phyloP scores from a whole-genome alignment of 2,329 filamentous ascomycete genomes.

The Ophiostoma sp. region DNA sequence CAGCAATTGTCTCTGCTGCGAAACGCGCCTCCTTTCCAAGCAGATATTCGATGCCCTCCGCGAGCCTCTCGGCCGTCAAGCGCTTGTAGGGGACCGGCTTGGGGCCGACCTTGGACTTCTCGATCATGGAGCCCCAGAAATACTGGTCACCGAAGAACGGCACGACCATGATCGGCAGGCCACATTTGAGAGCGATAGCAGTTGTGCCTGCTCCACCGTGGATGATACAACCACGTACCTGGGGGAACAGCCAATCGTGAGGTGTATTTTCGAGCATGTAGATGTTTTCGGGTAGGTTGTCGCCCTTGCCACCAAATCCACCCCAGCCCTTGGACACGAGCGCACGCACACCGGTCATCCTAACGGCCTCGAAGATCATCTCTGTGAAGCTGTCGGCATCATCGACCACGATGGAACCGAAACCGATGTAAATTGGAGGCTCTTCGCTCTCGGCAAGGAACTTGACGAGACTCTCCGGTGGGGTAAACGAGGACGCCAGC shows the following conservation, averaged over 20 bases:
- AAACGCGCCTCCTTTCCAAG: conserved; percentile 54
- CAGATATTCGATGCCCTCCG: conserved; percentile 65
- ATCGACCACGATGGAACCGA: conserved; percentile 70
- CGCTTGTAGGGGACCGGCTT: conserved; percentile 63
- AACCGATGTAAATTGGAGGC: conserved; percentile 66
- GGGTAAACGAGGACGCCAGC: conserved; percentile 55
- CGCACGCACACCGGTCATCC: conserved; percentile 60
- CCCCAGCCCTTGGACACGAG: conserved; percentile 74
- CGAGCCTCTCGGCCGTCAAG: conserved; percentile 57
- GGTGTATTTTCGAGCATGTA: conserved; percentile 69
- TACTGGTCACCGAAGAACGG: conserved; percentile 76
- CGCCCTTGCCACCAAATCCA: conserved; percentile 53
- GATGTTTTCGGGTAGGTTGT: conserved; percentile 54
- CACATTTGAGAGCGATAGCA: conserved; percentile 66
- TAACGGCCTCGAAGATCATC: conserved; percentile 65
- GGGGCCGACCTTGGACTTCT: conserved; percentile 58
- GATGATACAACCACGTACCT: conserved; percentile 61
- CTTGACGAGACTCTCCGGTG: conserved; percentile 48
- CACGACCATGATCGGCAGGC: conserved; percentile 67
- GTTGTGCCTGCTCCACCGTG: conserved; percentile 76
- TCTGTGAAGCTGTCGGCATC: conserved; percentile 62
- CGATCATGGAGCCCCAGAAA: conserved; percentile 70
- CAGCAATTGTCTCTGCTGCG: conserved; percentile 55
- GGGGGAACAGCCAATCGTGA: conserved; percentile 71
- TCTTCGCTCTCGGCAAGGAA: conserved; percentile 55